phyloP scores from a whole-genome alignment of 2,329 filamentous ascomycete genomes.

The Hysterium pulicare region DNA sequence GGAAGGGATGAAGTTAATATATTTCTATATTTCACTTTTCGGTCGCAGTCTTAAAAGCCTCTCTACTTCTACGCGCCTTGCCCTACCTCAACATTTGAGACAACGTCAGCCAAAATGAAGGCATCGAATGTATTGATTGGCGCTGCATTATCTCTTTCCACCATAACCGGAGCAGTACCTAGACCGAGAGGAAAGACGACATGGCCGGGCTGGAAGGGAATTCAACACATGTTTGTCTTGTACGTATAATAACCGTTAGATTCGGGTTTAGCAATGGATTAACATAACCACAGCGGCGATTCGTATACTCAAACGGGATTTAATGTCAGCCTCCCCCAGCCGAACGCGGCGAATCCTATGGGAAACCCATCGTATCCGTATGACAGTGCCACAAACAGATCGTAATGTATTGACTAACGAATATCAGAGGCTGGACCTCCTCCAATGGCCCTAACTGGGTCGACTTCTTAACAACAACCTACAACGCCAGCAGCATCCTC shows the following conservation, averaged over 20 bases:
- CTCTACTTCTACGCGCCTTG: too few species aligned
- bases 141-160: background rate
- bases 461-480: constrained; percentile 41
- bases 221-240: constrained; percentile 24
- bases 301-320: constrained; percentile 61
- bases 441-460: constrained; percentile 54
- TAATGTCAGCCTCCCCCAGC: constrained; percentile 49
- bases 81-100: too few species aligned
- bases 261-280: background rate
- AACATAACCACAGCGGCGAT: constrained; percentile 46
- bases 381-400: background rate
- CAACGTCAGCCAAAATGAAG: background rate
- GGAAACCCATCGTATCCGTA: constrained; percentile 58
- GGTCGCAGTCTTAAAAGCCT: too few species aligned
- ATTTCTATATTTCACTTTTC: too few species aligned
- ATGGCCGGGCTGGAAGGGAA: constrained; percentile 19
- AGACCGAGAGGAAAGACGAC: background rate
- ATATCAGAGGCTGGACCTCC: constrained; percentile 24
- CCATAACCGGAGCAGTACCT: background rate
- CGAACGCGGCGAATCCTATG: constrained; percentile 54
- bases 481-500: constrained; percentile 42
- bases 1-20: background rate
- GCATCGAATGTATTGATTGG: background rate
- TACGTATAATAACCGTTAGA: constrained; percentile 2
- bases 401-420: background rate